phyloP scores from a whole-genome alignment of 306 rosid genomes.

The Alnus rubra region DNA sequence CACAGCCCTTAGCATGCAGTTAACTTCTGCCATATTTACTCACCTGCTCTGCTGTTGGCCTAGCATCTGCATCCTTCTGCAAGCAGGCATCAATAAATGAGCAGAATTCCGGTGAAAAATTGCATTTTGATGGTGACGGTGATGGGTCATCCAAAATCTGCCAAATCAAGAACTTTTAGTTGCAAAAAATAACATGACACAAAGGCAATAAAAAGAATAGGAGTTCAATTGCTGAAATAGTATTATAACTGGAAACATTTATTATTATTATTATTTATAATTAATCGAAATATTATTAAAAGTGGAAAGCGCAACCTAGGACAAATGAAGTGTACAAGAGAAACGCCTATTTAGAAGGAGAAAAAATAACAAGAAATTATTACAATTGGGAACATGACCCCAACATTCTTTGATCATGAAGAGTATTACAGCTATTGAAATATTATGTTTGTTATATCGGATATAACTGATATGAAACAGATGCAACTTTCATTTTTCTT shows the following conservation, averaged over 20 bases:
- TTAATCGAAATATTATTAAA: no score
- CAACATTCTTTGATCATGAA: conserved; percentile 10
- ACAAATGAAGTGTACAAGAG: no score
- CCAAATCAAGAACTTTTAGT: conserved; percentile 30
- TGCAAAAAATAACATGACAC: conserved; percentile 1
- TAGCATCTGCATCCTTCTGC: conserved; percentile 78
- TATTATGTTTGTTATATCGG: background rate
- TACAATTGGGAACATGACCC: background rate
- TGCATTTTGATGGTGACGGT: conserved; percentile 78
- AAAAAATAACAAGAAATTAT: no score
- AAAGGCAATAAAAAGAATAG: conserved; percentile 6
- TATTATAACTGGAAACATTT: no score
- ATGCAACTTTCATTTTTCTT: background rate
- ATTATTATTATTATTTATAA: no score
- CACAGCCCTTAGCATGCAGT: conserved; percentile 7
- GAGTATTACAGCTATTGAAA: conserved; percentile 7
- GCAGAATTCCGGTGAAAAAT: conserved; percentile 86
- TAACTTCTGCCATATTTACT: conserved; percentile 27
- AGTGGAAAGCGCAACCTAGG: no score
- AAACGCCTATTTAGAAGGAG: no score
- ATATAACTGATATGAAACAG: background rate
- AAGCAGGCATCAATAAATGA: conserved; percentile 89
- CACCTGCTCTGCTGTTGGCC: conserved; percentile 97
- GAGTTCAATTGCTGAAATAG: background rate
- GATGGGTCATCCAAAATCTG: conserved; percentile 98